Evolutionary conservation across 2,329 filamentous ascomycete species (phyloP), one percentile per base, ranked within the genome.

Genomic region (Coniochaeta ligniaria): DNA sequence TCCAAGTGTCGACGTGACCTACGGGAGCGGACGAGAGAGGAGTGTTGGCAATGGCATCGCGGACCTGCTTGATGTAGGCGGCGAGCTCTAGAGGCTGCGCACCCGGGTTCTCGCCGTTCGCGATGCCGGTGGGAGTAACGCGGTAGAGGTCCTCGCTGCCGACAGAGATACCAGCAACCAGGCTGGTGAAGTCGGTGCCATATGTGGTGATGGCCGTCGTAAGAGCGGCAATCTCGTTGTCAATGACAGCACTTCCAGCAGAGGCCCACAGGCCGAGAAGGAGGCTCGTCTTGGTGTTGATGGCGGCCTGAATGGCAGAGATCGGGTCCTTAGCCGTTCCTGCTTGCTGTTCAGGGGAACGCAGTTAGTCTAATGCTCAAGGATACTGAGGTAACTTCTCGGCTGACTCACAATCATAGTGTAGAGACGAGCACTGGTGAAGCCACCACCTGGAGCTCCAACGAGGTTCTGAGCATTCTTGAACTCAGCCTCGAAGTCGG

Each of bases 1-100:
- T 92, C 91, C 91, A 96, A 58, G 92, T 96, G 72, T 96, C 92
- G 71, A 96, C 92, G 75, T 96, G 92, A 59, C 92, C 92, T 62
- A 96, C 79, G 20, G 84, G 79, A 54, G 78, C 81, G 26, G 75
- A 75, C 41, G 80, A 76, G 26, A 90, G 77, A 57, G 76, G 70
- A 16, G 90, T 92, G 62, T 83, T 83, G 31, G 81, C 70, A 69
- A 96, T 83, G 63, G 83, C 79, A 31, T 78, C 73, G 64, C 86
- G 85, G 62, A 90, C 86, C 71, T 89, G 78, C 61, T 80, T 74
- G 78, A 96, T 91, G 76, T 92, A 95, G 61, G 76, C 73, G 68
- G 85, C 81, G 43, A 96, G 77, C 12, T 78, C 79, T 43, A 79
- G 76, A 6, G 91, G 88, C 57, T 81, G 74, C 45, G 82, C 78